Percentiles rank a stretch among this genome's conserved stretches.
phyloP scores from a whole-genome alignment of 345 rosid genomes.

The Turritis glabra region DNA sequence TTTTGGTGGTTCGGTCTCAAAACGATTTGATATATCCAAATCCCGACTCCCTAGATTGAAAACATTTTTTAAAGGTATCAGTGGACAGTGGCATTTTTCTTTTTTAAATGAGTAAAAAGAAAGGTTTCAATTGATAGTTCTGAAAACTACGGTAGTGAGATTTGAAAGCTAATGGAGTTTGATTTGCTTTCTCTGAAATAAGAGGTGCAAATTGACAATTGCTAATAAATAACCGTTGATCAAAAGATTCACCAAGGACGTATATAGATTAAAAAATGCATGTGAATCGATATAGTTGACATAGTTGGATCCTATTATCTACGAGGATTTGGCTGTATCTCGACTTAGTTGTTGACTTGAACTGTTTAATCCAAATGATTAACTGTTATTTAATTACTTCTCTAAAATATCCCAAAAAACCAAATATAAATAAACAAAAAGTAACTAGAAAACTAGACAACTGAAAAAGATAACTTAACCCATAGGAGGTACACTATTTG shows the following conservation, averaged over 20 bases:
- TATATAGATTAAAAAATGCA: background rate
- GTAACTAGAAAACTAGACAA: background rate
- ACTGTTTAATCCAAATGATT: background rate
- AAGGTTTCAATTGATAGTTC: background rate
- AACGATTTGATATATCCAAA: background rate
- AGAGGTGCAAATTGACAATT: background rate
- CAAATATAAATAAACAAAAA: background rate
- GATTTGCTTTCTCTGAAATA: constrained; percentile 2
- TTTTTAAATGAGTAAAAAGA: background rate
- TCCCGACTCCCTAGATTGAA: background rate
- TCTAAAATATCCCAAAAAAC: background rate
- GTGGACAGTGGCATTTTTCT: background rate
- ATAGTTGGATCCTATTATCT: background rate
- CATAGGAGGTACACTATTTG: background rate
- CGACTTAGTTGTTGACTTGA: constrained; percentile 14
- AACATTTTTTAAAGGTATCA: background rate
- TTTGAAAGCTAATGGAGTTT: background rate
- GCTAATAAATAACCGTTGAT: background rate
- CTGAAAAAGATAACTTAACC: background rate
- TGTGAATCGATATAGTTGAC: constrained; percentile 15
- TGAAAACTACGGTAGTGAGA: background rate
- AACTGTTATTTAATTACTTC: background rate
- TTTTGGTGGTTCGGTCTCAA: background rate
- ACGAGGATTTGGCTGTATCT: constrained; percentile 20
- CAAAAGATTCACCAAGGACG: background rate